Conservation (phyloP, 2,329 filamentous ascomycete genomes). For the Ceratocystis harringtonii region DNA sequence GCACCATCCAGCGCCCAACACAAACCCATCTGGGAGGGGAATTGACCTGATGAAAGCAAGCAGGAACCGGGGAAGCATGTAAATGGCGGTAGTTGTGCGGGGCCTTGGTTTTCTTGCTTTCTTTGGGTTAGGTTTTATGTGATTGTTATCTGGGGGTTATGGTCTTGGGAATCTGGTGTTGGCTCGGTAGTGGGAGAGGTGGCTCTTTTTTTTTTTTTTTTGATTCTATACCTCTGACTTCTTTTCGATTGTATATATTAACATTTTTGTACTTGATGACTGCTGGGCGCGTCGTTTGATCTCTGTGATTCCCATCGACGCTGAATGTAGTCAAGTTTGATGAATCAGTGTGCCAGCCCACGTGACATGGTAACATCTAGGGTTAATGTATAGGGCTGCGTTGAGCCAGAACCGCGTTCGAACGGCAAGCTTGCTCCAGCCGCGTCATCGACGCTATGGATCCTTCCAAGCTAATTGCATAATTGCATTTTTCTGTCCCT, state of each 20-base stretch:
- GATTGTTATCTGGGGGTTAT: background rate
- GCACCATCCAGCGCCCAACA: background rate
- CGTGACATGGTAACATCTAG: background rate
- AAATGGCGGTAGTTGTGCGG: background rate
- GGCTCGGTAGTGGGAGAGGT: background rate
- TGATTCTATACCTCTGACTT: background rate
- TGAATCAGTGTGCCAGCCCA: too few species aligned
- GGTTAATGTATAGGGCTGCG: background rate
- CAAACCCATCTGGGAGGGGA: background rate
- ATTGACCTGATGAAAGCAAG: background rate
- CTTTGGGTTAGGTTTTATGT: conserved; percentile 3
- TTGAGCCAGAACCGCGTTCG: background rate
- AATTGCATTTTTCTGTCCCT: background rate
- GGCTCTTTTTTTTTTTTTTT: background rate
- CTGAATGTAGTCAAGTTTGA: too few species aligned
- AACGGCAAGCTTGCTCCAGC: background rate
- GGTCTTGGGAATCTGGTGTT: background rate
- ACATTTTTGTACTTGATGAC: background rate
- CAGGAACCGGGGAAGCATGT: conserved; percentile 1
- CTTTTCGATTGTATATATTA: background rate
- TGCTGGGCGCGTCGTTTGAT: background rate
- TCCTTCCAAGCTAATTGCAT: background rate
- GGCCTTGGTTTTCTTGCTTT: background rate
- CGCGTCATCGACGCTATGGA: conserved; percentile 2
- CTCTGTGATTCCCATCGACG: too few species aligned